These are phyloP conservation scores for Pyrus communis DNA, from an alignment of 306 rosid species.

Conservation along the genomic window DNA sequence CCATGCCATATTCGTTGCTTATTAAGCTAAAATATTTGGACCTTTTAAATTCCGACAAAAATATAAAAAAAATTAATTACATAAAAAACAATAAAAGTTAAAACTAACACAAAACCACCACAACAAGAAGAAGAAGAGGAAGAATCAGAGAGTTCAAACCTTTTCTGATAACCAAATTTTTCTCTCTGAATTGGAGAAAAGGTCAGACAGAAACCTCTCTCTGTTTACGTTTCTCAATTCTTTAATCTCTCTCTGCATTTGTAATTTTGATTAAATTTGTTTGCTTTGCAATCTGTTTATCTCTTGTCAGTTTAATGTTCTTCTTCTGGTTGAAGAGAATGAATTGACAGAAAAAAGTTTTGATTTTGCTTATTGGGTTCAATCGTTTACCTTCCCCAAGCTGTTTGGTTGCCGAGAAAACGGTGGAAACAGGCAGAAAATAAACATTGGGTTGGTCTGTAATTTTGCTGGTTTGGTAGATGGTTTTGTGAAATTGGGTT, in stretches of 20 bases:
- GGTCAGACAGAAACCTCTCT: slow-evolving; percentile 51
- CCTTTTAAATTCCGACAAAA: slow-evolving; percentile 7
- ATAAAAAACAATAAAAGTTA: slow-evolving; percentile 15
- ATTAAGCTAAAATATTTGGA: slow-evolving; percentile 21
- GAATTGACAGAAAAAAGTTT: slow-evolving; percentile 15
- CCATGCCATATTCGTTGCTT: slow-evolving; percentile 41
- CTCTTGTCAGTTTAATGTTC: slow-evolving; percentile 17
- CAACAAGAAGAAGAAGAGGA: background rate
- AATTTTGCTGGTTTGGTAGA: slow-evolving; percentile 16
- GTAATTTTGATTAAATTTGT: background rate
- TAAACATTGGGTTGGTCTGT: slow-evolving; percentile 2
- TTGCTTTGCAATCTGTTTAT: slow-evolving; percentile 3
- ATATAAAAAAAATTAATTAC: background rate
- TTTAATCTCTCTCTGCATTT: slow-evolving; percentile 14
- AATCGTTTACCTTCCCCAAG: slow-evolving; percentile 22
- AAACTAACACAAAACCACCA: slow-evolving; percentile 30
- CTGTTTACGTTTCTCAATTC: background rate
- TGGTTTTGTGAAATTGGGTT: slow-evolving; percentile 7
- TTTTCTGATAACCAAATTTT: slow-evolving; percentile 29
- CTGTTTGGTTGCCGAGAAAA: slow-evolving; percentile 51
- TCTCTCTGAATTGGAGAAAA: slow-evolving; percentile 57
- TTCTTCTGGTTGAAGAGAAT: slow-evolving; percentile 17
- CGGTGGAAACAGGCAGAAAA: slow-evolving; percentile 25
- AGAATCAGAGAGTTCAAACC: slow-evolving; percentile 34
- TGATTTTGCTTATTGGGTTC: slow-evolving; percentile 24